phyloP scores from a whole-genome alignment of 805 yeast species.

The Metschnikowia cubensis region DNA sequence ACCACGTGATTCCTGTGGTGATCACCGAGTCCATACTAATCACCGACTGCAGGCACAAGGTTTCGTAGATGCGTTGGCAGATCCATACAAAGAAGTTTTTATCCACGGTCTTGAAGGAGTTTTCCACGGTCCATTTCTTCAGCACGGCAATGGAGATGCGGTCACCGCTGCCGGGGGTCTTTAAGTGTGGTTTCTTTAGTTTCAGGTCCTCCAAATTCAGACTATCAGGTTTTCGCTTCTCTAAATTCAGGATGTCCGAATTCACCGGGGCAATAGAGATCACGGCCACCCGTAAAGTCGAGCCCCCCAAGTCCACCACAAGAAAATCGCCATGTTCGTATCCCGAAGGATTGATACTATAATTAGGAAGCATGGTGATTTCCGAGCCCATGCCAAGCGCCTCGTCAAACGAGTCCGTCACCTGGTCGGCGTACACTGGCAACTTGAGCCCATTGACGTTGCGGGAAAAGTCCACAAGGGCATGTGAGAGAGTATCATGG shows the following conservation, averaged over 20 bases:
- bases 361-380: conserved; percentile 40
- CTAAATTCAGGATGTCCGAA: no score
- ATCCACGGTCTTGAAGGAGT: conserved; percentile 39
- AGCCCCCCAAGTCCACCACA: conserved; percentile 56
- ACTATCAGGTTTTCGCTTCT: no score
- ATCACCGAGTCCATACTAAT: conserved; percentile 17
- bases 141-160: conserved; percentile 28
- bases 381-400: conserved; percentile 25
- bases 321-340: conserved; percentile 35
- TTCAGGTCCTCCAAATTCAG: no score
- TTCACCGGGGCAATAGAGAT: conserved; percentile 26
- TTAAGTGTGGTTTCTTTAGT: no score
- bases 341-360: conserved; percentile 37
- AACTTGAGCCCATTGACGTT: conserved; percentile 5
- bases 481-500: conserved; percentile 6
- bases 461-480: conserved; percentile 7
- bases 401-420: conserved; percentile 27
- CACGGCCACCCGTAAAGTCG: conserved; percentile 45
- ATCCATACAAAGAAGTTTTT: conserved; percentile 41
- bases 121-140: conserved; percentile 36
- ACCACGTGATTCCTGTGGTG: conserved; percentile 51
- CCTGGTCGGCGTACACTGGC: conserved; percentile 18
- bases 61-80: conserved; percentile 30
- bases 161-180: background rate
- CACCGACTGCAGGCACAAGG: conserved; percentile 22